A percentile compares a stretch with the other conserved stretches of the same genome.
phyloP scores from a whole-genome alignment of 805 yeast genomes.

The Barnettozyma botsteinii region DNA sequence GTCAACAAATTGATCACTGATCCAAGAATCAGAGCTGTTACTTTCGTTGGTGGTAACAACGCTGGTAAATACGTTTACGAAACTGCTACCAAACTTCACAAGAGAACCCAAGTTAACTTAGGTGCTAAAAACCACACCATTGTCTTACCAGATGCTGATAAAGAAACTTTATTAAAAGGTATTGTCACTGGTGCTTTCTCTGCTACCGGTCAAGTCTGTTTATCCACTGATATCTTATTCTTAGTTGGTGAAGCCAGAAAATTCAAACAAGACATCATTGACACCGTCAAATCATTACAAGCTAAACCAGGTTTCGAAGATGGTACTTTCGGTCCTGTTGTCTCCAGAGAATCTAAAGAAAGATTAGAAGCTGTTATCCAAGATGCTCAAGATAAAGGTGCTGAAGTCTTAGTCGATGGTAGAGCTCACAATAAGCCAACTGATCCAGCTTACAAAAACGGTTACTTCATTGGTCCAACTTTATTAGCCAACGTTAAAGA shows the following conservation, averaged over 20 bases:
- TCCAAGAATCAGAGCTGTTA: constrained; percentile 69
- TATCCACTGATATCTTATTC: constrained; percentile 70
- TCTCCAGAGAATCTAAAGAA: constrained; percentile 50
- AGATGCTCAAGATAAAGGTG: constrained; percentile 57
- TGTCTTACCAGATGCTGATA: constrained; percentile 68
- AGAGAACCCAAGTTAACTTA: constrained; percentile 71
- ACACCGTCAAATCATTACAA: constrained; percentile 48
- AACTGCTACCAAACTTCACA: constrained; percentile 60
- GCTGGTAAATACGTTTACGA: constrained; percentile 72
- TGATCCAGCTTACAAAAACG: constrained; percentile 41
- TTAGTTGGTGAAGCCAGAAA: constrained; percentile 59
- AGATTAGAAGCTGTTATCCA: constrained; percentile 52
- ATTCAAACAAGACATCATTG: constrained; percentile 57
- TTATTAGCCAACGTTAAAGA: constrained; percentile 55
- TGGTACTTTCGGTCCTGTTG: constrained; percentile 68
- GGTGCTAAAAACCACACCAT: constrained; percentile 79
- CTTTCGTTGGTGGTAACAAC: constrained; percentile 74
- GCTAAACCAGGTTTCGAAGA: constrained; percentile 64
- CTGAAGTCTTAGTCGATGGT: constrained; percentile 58
- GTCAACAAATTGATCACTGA: constrained; percentile 67
- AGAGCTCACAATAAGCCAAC: constrained; percentile 31
- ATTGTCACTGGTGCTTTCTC: constrained; percentile 75
- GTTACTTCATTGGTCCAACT: constrained; percentile 72
- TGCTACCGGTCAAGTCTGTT: constrained; percentile 82
- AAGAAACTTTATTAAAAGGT: constrained; percentile 55